A percentile compares a stretch with the other conserved stretches of the same genome.
phyloP scores from a whole-genome alignment of 2,329 filamentous ascomycete species.

The Diaporthe sp. region DNA sequence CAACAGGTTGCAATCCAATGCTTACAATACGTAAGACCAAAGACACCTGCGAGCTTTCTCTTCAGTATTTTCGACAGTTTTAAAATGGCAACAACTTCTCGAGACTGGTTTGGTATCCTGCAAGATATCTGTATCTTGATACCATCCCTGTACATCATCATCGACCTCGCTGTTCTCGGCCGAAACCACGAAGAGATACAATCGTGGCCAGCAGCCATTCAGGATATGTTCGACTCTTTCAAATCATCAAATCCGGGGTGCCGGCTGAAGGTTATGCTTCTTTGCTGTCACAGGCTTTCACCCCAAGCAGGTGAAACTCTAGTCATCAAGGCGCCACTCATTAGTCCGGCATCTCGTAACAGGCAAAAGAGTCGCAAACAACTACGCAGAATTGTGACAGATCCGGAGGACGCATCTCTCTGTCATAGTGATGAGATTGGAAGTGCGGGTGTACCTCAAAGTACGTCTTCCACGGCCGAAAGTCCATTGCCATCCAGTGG shows the following conservation, averaged over 20 bases:
- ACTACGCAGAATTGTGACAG: background rate
- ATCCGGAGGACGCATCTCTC: background rate
- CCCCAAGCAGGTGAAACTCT: background rate
- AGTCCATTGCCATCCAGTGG: background rate
- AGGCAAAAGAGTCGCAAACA: background rate
- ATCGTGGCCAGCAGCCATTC: background rate
- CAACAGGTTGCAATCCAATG: background rate
- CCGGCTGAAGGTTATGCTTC: background rate
- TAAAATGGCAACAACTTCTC: background rate
- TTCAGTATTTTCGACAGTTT: background rate
- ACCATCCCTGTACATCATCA: background rate
- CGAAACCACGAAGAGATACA: background rate
- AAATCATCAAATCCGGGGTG: fast-evolving
- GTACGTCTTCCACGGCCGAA: too few relatives aligned
- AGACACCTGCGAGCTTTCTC: background rate
- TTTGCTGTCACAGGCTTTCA: background rate
- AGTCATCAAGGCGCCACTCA: background rate
- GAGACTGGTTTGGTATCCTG: background rate
- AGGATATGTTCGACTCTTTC: background rate
- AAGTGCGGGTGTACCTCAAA: too few relatives aligned
- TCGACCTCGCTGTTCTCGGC: background rate
- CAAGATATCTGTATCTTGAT: background rate
- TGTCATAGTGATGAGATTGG: too few relatives aligned
- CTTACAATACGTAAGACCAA: background rate
- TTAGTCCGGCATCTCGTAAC: background rate